Evolutionary conservation across 495 filamentous ascomycete species (phyloP), one percentile per base, ranked within the genome.

Genomic region (Neurospora sp.): DNA sequence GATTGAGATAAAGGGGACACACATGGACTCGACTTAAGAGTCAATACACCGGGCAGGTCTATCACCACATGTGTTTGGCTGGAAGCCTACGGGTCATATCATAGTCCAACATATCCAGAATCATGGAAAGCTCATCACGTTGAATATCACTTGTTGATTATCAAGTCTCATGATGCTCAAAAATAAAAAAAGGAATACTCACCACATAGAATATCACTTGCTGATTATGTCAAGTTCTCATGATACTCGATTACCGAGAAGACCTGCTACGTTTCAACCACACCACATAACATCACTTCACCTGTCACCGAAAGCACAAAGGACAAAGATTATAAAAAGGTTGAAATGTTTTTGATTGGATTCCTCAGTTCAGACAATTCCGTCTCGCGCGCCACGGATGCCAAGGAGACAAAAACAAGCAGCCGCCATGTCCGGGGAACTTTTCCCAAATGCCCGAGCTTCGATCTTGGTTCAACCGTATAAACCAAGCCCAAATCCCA

Each of bases 331-430:
- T 37, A 73, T 74, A 77, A 74, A 69, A 12, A 76, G 76, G 78
- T 81, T 82, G 54, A 35, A 62, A 35, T 62, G 54, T 82, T 82
- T 81, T 79, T 79, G 77, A 81, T 77, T 76, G 78, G 80, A 84
- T 74, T 78, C 74, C 79, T 81, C 77, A 76, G 74, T 76, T 75
- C 72, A 69, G 72, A 76, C 77, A 73, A 72, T 40, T 77, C 54
- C 59, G 76, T 77, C 75, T 78, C 74, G 71, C 54, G 54, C 54
- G 54, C 54, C 54, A 62, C 54, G 27, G 54, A 62, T 74, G 76
- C 71, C 76, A 75, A 70, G 73, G 70, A 74, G 70, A 39, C 48
- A 59, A 71, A 72, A 78, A 74, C 78, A 73, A 62, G 76, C 72
- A 76, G 72, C 72, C 42, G 39, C 73, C 71, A 40, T 20, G 48